Base-by-base conservation (phyloP, 495 filamentous ascomycete species). In the Penicillium lividum region DNA sequence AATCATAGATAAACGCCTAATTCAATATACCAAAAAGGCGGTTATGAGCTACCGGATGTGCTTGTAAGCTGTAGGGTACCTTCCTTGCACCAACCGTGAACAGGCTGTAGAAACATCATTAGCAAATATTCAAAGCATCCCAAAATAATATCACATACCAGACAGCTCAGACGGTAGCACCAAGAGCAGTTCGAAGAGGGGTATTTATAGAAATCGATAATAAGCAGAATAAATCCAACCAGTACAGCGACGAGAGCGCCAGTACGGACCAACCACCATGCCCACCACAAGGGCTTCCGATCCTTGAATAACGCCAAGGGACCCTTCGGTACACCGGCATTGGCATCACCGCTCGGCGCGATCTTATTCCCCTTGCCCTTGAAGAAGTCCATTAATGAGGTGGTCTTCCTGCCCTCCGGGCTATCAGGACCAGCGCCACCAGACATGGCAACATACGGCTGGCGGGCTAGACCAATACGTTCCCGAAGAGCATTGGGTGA, bases 261-360 rank as follows among this genome's bases (percentile, higher is more conserved):
- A 8, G 84, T 89, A 9, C 94, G 81, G 13, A 97, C 82, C 25
- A 97, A 72, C 94, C 94, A 98, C 93, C 95, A 98, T 9, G 76
- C 88, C 94, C 94, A 98, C 94, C 94, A 98, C 1, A 95, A 74
- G 27, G 90, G 88, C 70, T 93, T 96, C 5, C 94, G 81, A 22
- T 90, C 91, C 69, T 90, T 91, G 79, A 98, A 97, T 73, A 97
- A 97, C 3, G 82, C 83, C 1, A 92, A 64, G 0, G 91, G 91
- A 55, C 84, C 80, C 63, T 84, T 87, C 46, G 85, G 67, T 65
- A 56, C 15, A n/a, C 48, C 54, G 40, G 42, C 62, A 64, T 63
- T 78, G 2, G 42, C 25, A 3, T 58, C 56, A 15, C 36, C 22
- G 1, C 49, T 50, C 5, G 58, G 57, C 10, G 67, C 59, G 34